Base-by-base conservation (phyloP, 257 asterid species). In the Petunia axillaris region DNA sequence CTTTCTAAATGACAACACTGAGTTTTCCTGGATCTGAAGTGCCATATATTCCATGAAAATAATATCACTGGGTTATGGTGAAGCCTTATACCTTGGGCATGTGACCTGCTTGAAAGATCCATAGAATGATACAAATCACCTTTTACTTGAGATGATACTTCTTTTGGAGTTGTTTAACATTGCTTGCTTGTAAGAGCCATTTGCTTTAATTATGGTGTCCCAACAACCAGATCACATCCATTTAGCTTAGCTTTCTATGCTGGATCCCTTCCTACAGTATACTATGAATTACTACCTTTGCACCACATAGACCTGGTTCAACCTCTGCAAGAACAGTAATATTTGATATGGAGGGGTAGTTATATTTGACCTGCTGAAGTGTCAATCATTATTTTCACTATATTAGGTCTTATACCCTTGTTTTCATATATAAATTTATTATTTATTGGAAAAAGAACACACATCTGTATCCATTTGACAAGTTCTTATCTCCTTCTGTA, bases 1-100 rank as follows among this genome's bases (percentile, higher is more conserved):
- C 44, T 80, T 79, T 74, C 81, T 58, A 71, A 70, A 44, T 75
- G 37, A 65, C 80, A 44, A 71, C 65, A 52, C 58, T 74, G 64
- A 44, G 41, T 81, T 50, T 65, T 79, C 71, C 54, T 76, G 80
- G 75, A 68, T 68, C 76, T 68, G 55, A 16, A 68, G n/a, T 68
- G 44, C 60, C 52, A 73, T 73, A 73, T 73, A 73, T 73, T 2
- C 60, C 55, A 73, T 73, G 9, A 65, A 65, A 65, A 13, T 65
- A 14, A 14, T 8, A 39, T 14, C 3, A 11, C 4, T 3, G 48
- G n/a, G 48, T 64, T 41, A 35, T 46, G 77, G 9, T 71, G 48
- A n/a, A 71, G 3, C 25, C 11, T 59, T 71, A 48, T 25, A 71
- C 58, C 76, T 9, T 4, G 58, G 57, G 15, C 58, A 68, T 4